A percentile compares a stretch with the other conserved stretches of the same genome.
Evolutionary conservation across 2,329 filamentous ascomycete species (phyloP).

Genomic region (Colletotrichum australisinense): DNA sequence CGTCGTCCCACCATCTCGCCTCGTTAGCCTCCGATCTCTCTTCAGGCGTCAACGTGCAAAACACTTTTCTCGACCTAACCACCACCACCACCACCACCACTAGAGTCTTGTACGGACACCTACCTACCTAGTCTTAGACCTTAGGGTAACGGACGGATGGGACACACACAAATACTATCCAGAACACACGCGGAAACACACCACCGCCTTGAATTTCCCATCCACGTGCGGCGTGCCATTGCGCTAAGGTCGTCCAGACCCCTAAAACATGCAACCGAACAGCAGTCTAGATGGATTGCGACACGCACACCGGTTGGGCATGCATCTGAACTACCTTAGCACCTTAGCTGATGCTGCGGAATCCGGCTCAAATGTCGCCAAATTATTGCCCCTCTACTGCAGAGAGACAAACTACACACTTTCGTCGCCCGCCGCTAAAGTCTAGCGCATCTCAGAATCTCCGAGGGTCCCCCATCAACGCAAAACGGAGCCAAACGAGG

Average conservation of each 20-base stretch:
- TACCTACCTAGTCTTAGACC: neutral
- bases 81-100: neutral
- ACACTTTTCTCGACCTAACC: neutral
- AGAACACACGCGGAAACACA: neutral
- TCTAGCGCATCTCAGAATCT: slow-evolving; percentile 29
- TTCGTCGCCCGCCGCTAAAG: slow-evolving; percentile 23
- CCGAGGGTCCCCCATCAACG: slow-evolving; percentile 25
- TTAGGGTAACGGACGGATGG: too few species aligned
- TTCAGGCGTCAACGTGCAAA: neutral
- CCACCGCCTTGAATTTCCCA: slow-evolving; percentile 4
- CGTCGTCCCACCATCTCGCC: neutral
- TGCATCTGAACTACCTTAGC: slow-evolving; percentile 16
- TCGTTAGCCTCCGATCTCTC: slow-evolving; percentile 22
- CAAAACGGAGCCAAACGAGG: slow-evolving; percentile 25
- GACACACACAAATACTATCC: neutral
- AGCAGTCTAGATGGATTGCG: neutral
- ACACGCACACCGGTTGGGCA: neutral
- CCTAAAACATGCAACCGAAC: neutral
- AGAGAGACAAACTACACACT: slow-evolving; percentile 27
- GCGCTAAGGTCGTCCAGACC: slow-evolving; percentile 21
- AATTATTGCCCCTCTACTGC: slow-evolving; percentile 4
- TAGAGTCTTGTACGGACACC: neutral
- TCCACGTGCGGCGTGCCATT: neutral
- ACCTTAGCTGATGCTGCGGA: neutral
- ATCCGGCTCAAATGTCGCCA: slow-evolving; percentile 4